These are phyloP conservation scores for Phytophthora multivora DNA, from an alignment of 352 stramenopile species.

Conservation along the genomic window DNA sequence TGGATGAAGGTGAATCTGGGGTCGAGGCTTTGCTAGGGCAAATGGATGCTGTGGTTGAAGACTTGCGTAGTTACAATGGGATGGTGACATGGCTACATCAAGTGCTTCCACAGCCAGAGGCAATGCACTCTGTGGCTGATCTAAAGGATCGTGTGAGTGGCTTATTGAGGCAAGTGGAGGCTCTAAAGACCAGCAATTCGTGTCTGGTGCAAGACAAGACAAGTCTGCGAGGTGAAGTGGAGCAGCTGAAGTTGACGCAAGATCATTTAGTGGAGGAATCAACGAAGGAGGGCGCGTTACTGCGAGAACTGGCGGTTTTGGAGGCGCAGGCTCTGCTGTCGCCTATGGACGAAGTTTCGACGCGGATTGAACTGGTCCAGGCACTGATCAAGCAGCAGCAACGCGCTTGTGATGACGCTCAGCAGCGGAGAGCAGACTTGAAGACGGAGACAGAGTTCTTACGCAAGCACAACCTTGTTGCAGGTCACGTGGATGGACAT, in stretches of 20 bases:
- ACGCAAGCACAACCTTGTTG: constrained; percentile 21
- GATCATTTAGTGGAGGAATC: constrained; percentile 30
- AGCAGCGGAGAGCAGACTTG: constrained; percentile 16
- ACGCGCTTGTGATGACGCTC: constrained; percentile 1
- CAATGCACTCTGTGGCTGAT: constrained; percentile 21
- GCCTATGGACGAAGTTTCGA: constrained; percentile 3
- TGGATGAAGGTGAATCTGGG: background rate
- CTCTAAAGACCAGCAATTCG: constrained; percentile 23
- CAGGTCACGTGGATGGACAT: background rate
- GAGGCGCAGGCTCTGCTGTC: background rate
- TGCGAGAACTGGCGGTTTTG: constrained; percentile 22
- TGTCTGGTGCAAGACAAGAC: constrained; percentile 24
- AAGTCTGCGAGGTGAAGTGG: constrained; percentile 21
- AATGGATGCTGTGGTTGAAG: constrained; percentile 34
- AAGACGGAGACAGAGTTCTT: constrained; percentile 25
- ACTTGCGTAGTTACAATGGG: constrained; percentile 29
- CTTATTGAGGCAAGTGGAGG: constrained; percentile 38
- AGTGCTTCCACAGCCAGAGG: constrained; percentile 39
- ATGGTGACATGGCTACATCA: constrained; percentile 35
- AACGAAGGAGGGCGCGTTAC: constrained; percentile 26
- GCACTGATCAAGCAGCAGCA: constrained; percentile 32
- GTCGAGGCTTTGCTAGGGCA: constrained; percentile 21
- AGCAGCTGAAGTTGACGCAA: constrained; percentile 16
- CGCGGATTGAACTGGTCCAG: constrained; percentile 32
- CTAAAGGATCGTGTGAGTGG: constrained; percentile 32